Evolutionary conservation across 106 monocot genomes (phyloP), one percentile per base, ranked within the genome.

Genomic region (Triglochin maritima): DNA sequence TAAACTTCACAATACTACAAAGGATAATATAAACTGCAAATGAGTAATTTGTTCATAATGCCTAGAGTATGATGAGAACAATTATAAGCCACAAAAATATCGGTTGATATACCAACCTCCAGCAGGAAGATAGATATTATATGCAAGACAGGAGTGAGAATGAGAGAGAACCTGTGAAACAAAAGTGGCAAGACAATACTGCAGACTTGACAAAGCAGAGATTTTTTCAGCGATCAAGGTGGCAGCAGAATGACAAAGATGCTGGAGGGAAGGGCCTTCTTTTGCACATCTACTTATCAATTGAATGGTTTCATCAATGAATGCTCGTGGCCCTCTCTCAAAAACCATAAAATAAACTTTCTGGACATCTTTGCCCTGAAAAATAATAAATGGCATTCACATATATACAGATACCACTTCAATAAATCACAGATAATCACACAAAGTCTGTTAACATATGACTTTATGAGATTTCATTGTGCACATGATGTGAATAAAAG

Each of bases 331-430:
- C 51, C 95, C 90, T 78, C 95, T 83, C 81, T 90, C 85, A 66
- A 95, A 87, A 47, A 95, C 68, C 90, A 95, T 87, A 66, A 90
- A 95, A 57, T 80, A 87, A 58, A 85, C 62, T 68, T 90, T 95
- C 71, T 78, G 84, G 57, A 60, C 67, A 69, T 62, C 71, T 56
- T 87, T 90, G 59, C 90, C 95, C 90, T 87, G 78, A 14, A 71
- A 66, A 76, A 47, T 56, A 55, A 47, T 9, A 60, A 69, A 14
- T 44, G 10, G 4, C 15, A 12, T 5, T 49, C 9, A 5, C 44
- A 47, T 17, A 14, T 49, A 29, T 29, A 29, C 29, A 29, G 29
- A 29, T 29, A 29, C 1, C 29, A 29, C 29, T 29, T 29, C 29
- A 29, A 29, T 29, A 29, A 29, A 29, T 29, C 29, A 29, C 29